A percentile compares a stretch with the other conserved stretches of the same genome.
phyloP scores from a whole-genome alignment of 208 protist species.

The Trypanosoma platydactyli region DNA sequence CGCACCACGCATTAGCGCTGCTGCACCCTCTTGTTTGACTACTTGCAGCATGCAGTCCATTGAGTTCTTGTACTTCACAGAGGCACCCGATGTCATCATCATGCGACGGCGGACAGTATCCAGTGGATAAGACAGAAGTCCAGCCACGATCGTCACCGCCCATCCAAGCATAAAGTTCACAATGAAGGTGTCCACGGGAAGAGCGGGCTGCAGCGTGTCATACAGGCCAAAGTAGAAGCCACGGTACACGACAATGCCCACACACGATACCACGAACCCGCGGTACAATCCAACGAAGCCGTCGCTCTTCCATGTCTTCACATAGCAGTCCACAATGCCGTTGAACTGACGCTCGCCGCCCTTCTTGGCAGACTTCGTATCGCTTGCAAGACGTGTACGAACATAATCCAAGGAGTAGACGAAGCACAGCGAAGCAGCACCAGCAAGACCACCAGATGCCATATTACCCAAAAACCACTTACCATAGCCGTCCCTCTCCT shows the following conservation, averaged over 20 bases:
- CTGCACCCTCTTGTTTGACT: constrained; percentile 58
- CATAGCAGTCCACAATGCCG: constrained; percentile 93
- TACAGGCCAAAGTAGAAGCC: constrained; percentile 97
- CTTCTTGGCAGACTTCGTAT: constrained; percentile 87
- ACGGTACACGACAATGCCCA: constrained; percentile 97
- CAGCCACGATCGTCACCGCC: constrained; percentile 68
- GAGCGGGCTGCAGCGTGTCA: constrained; percentile 81
- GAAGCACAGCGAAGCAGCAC: constrained; percentile 94
- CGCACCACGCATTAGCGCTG: constrained; percentile 62
- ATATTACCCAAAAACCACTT: constrained; percentile 95
- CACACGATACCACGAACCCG: constrained; percentile 95
- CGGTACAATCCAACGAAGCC: constrained; percentile 93
- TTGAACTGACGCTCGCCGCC: constrained; percentile 93
- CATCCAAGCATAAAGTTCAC: constrained; percentile 76
- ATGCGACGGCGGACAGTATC: constrained; percentile 97
- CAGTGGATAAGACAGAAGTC: constrained; percentile 94
- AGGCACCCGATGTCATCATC: constrained; percentile 91
- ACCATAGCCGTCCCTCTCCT: constrained; percentile 70
- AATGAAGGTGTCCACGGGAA: constrained; percentile 70
- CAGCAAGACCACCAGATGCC: constrained; percentile 95
- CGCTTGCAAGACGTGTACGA: constrained; percentile 94
- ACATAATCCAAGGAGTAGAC: constrained; percentile 98
- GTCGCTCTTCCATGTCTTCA: constrained; percentile 88
- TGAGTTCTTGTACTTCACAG: constrained; percentile 73
- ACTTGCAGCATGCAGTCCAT: constrained; percentile 64